Conservation (phyloP, 2,329 filamentous ascomycete genomes). For the Gaeumannomyces sp. region DNA sequence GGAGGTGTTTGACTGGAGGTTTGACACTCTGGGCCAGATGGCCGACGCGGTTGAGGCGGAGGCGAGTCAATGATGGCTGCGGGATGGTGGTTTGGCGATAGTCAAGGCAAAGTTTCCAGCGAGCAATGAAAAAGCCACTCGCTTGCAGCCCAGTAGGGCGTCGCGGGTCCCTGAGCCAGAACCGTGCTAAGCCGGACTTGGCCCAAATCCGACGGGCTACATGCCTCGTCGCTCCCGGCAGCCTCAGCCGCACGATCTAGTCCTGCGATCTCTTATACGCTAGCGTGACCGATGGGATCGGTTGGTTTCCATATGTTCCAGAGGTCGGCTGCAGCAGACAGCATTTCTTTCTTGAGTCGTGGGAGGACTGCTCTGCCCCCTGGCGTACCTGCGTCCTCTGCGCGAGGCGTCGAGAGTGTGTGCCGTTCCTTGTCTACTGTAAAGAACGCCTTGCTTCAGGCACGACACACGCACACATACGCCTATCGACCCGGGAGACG, state of each 20-base stretch:
- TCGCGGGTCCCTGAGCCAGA: background rate
- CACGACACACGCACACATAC: too few relatives aligned
- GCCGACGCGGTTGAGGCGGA: conserved; percentile 48
- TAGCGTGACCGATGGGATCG: background rate
- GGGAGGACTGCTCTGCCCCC: too few relatives aligned
- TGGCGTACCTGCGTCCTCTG: too few relatives aligned
- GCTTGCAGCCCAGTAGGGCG: background rate
- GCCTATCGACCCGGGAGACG: too few relatives aligned
- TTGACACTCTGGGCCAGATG: conserved; percentile 52
- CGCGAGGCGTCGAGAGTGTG: too few relatives aligned
- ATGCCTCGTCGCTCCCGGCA: background rate
- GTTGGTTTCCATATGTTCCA: too few relatives aligned
- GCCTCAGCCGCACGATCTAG: background rate
- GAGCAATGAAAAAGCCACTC: background rate
- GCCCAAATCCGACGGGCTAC: background rate
- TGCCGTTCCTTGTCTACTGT: too few relatives aligned
- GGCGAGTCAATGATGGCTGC: background rate
- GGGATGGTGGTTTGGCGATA: background rate
- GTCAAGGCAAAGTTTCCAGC: too few relatives aligned
- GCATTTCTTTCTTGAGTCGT: too few relatives aligned
- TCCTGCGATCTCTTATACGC: too few relatives aligned
- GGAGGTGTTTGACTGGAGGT: conserved; percentile 46
- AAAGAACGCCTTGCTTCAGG: too few relatives aligned
- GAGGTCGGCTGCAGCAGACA: too few relatives aligned
- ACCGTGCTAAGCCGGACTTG: background rate